Base-by-base conservation (phyloP, 176 grass and related monocot species). In the sorghum (Sorghum bicolor) region DNA sequence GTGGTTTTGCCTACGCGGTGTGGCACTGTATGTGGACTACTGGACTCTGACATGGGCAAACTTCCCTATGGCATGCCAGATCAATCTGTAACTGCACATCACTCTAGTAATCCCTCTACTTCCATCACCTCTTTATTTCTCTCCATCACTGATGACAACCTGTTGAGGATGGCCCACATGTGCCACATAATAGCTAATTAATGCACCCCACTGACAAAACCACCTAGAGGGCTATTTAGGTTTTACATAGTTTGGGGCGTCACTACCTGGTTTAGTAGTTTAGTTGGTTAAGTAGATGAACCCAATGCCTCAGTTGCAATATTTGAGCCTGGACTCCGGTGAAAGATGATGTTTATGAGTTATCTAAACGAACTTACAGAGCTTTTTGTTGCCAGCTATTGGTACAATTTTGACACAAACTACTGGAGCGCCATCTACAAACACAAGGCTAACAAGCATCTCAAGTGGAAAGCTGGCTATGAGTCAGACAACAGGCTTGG, bases 391-490 rank as follows among this genome's bases (percentile, higher is more conserved):
- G 67, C 76, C 80, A 98, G 96, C 77, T 98, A 95, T 67, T 77
- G 78, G 83, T 98, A 98, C 87, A 19, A 90, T 69, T 95, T 95
- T 75, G 89, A 93, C 61, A 90, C 91, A 58, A 98, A 65, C 63
- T 52, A 92, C 61, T 98, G 96, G 96, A 82, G 84, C 61, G 83
- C 89, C 38, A 70, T 93, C 55, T 98, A 92, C 74, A 98, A 98
- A 88, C 87, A 74, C 65, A 93, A 76, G 25, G 85, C 86, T 64
- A 82, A 73, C 48, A 98, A 95, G 73, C 79, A 98, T 75, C 76
- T 98, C 52, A 98, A 98, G 65, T 95, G 94, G 36, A 98, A 95
- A 93, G 87, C 89, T 87, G 96, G 96, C 83, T 98, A 98, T 87
- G 89, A 90, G 87, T 93, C 96, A 14, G 75, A 88, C 24, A 58